These are phyloP conservation scores for Fusarium bactridioides DNA, from an alignment of 2,329 filamentous ascomycete genomes.

Conservation along the genomic window DNA sequence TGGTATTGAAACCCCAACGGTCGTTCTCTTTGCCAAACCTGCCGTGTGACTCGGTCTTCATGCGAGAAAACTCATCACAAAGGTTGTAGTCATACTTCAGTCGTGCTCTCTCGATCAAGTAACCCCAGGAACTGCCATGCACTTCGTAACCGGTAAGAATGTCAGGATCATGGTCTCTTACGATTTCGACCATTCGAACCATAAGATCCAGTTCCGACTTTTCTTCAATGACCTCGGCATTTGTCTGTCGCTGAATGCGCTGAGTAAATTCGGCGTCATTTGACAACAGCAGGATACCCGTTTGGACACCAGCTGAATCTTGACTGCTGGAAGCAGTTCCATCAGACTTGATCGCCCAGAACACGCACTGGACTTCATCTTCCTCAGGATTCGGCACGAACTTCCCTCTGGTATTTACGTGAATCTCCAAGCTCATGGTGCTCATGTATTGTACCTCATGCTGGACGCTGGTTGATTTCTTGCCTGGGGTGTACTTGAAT, in stretches of 20 bases:
- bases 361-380: conserved; percentile 86
- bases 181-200: conserved; percentile 85
- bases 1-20: conserved; percentile 92
- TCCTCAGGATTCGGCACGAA: conserved; percentile 89
- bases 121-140: conserved; percentile 93
- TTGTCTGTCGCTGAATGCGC: conserved; percentile 68
- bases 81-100: conserved; percentile 89
- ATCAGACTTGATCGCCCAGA: conserved; percentile 88
- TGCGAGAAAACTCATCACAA: conserved; percentile 88
- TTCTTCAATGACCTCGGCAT: conserved; percentile 76
- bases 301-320: conserved; percentile 58
- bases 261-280: conserved; percentile 65
- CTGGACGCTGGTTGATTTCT: conserved; percentile 76
- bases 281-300: conserved; percentile 78
- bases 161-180: conserved; percentile 85
- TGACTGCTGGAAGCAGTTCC: conserved; percentile 63
- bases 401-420: conserved; percentile 84
- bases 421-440: conserved; percentile 91
- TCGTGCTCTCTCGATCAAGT: conserved; percentile 87
- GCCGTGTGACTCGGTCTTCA: conserved; percentile 83
- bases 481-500: conserved; percentile 85
- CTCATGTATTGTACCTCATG: conserved; percentile 95
- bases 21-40: conserved; percentile 87
- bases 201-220: conserved; percentile 84
- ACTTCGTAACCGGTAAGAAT: conserved; percentile 96